Base-by-base conservation (phyloP, 2,329 filamentous ascomycete species). In the Corinectria fuckeliana region DNA sequence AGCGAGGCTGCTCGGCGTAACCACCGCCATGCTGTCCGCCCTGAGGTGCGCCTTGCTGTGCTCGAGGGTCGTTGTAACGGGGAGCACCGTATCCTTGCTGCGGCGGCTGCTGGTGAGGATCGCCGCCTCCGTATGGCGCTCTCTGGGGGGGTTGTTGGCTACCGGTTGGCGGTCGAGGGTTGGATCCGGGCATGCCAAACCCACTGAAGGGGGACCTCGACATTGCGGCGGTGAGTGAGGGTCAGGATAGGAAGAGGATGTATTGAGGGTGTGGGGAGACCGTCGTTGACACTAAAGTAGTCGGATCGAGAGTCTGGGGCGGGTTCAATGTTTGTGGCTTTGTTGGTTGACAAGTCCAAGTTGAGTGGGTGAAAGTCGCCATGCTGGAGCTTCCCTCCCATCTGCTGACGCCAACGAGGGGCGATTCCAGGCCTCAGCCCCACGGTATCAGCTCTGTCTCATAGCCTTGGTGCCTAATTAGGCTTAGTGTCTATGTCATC, bases 71-170 rank as follows among this genome's bases (percentile, higher is more conserved):
- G 13, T 59, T 63, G 32, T 72, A 65, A 39, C 67, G 72, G 48
- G 71, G 64, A 14, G 58, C 61, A 2, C 66, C 68, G 25, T 72
- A 72, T 25, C 71, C 72, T 50, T 70, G 70, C 80, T 87, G 63
- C 16, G 36, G 34, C n/a, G 69, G 65, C 39, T 69, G 64, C 38
- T 55, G 64, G 13, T 54, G 56, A 13, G 63, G 55, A 25, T 69
- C 61, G 13, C 62, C 65, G 28, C 64, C 60, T 23, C 65, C 65
- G n/a, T 69, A 63, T 11, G 59, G 61, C 11, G 62, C 49, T 52
- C 64, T 58, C 14, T 58, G 68, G 39, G 69, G 62, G 49, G 67
- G 63, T 20, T 66, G 67, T 47, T 63, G 67, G 26, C 66, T 66
- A 25, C 67, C 66, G 32, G 68, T 63, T 32, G 67, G 65, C 8